A percentile compares a stretch with the other conserved stretches of the same genome.
Evolutionary conservation across 2,329 filamentous ascomycete genomes (phyloP).

Genomic region (Aspergillus neoniger): DNA sequence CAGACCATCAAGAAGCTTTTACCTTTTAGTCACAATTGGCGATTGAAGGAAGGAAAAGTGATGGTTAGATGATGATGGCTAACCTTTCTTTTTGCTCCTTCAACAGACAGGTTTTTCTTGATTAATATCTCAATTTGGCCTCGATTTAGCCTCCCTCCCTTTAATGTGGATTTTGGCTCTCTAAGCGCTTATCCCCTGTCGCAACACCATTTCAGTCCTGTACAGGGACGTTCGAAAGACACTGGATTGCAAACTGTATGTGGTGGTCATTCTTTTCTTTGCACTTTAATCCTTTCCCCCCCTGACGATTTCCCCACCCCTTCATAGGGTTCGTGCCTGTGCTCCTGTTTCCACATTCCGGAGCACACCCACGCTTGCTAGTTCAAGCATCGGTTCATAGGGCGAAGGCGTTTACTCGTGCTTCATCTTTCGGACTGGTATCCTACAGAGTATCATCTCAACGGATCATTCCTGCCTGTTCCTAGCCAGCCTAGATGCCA

Average conservation of each 20-base stretch:
- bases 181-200: constrained; percentile 22
- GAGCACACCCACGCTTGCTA: constrained; percentile 35
- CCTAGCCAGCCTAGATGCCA: constrained; percentile 47
- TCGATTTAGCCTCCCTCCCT: constrained; percentile 27
- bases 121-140: constrained; percentile 19
- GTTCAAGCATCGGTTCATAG: constrained; percentile 37
- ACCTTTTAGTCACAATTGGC: neutral
- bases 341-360: constrained; percentile 41
- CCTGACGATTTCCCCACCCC: constrained; percentile 42
- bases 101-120: constrained; percentile 24
- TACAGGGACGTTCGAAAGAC: constrained; percentile 30
- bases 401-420: constrained; percentile 52
- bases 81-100: constrained; percentile 14
- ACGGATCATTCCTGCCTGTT: constrained; percentile 43
- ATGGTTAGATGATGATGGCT: constrained; percentile 17
- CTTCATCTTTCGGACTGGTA: constrained; percentile 44
- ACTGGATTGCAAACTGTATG: constrained; percentile 38
- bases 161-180: constrained; percentile 32
- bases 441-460: constrained; percentile 37
- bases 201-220: constrained; percentile 25
- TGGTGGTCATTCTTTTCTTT: constrained; percentile 31
- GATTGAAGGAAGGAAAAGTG: neutral
- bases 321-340: constrained; percentile 44
- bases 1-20: constrained; percentile 13
- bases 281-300: constrained; percentile 29